Base-by-base conservation (phyloP, 257 asterid genomes). In the Ilex aquifolium region DNA sequence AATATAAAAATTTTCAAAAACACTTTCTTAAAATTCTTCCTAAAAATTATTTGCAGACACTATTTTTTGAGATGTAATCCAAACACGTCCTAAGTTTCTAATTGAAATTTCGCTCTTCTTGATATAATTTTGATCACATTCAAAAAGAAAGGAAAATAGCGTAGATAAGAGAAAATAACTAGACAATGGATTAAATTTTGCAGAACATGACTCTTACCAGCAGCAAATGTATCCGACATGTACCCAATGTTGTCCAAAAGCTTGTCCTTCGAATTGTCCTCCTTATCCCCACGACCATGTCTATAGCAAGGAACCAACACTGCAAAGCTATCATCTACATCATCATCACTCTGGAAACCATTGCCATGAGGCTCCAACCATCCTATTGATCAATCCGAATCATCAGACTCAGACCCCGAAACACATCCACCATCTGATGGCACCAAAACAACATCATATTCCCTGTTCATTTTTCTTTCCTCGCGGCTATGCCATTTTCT, bases 301-400 rank as follows among this genome's bases (percentile, higher is more conserved):
- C 77, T 77, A 80, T 80, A 80, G 62, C 86, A 80, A 13, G 79
- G 86, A 72, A 80, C 86, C 62, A 77, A 59, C 51, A 77, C 86
- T 31, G 86, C 83, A 50, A 80, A 80, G 56, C 83, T 74, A 70
- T 72, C 72, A 56, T 80, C 80, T 13, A 54, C 56, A 49, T 77
- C 78, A 54, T 71, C 76, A 62, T 69, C 79, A 2, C 65, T 64
- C 11, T 57, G 76, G 55, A 77, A 77, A 13, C 75, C 73, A 53
- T 80, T 69, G 13, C 77, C 82, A 58, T 80, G 79, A 49, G 83
- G 83, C 68, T 80, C 83, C 69, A 77, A 66, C 86, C 86, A 80
- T 67, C 86, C 83, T 54, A 80, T 66, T 13, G 86, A 80, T 74
- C 80, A 80, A 65, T 80, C 83, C 0, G 86, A 80, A 74, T 75